A percentile compares a stretch with the other conserved stretches of the same genome.
These are phyloP conservation scores for Poronia punctata DNA, from an alignment of 495 filamentous ascomycete species.

Conservation along the genomic window DNA sequence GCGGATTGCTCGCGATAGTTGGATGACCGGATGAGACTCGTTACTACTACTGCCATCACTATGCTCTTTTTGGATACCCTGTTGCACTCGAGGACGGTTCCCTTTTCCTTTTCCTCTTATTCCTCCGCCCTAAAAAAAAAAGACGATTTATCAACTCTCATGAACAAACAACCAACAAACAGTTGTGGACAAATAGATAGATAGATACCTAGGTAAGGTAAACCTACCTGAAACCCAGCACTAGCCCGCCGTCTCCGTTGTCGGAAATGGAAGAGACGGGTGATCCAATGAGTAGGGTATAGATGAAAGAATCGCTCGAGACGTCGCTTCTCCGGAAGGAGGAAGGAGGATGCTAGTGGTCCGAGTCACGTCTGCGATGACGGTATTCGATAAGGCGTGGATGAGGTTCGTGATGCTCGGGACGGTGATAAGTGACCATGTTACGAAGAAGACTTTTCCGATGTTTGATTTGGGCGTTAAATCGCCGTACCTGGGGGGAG, in stretches of 20 bases:
- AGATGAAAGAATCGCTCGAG: constrained; percentile 30
- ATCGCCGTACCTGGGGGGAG: too few species aligned
- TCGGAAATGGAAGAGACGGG: constrained; percentile 14
- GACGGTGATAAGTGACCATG: constrained; percentile 73
- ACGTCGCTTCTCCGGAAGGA: constrained; percentile 41
- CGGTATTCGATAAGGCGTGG: constrained; percentile 60
- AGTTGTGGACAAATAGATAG: too few species aligned
- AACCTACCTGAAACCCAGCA: constrained; percentile 21
- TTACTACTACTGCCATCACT: too few species aligned
- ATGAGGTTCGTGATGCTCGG: constrained; percentile 72
- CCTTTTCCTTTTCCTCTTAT: too few species aligned
- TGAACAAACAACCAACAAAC: too few species aligned
- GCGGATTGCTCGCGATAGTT: constrained; percentile 53
- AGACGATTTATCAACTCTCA: too few species aligned
- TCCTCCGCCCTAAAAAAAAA: too few species aligned
- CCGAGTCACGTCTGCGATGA: constrained; percentile 56
- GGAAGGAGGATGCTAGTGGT: constrained; percentile 56
- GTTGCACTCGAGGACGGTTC: too few species aligned
- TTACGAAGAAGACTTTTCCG: constrained; percentile 69
- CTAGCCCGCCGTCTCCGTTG: constrained; percentile 21
- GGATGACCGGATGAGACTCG: constrained; percentile 51
- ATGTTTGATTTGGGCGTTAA: constrained; percentile 55
- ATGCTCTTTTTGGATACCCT: too few species aligned
- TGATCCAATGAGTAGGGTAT: constrained; percentile 18
- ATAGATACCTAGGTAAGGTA: too few species aligned